These are phyloP conservation scores for Oenanthe javanica DNA, from an alignment of 140 eudicot genomes.

Conservation along the genomic window DNA sequence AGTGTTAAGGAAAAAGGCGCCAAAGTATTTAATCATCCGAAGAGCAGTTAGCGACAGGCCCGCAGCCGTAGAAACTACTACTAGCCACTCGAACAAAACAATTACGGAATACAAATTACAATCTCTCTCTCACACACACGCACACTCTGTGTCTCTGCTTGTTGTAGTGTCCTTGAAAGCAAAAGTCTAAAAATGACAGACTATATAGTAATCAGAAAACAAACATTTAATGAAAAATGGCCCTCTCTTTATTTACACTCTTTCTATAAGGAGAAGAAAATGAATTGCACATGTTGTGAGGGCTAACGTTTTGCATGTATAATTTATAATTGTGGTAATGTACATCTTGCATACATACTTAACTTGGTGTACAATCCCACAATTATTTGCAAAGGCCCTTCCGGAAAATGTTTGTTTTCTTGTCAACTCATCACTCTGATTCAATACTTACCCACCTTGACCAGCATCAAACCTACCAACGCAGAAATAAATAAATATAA, in stretches of 20 bases:
- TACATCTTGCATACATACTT: neutral
- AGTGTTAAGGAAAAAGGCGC: neutral
- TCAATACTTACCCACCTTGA: neutral
- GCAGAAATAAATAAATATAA: no score
- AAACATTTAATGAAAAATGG: neutral
- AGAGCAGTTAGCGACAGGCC: neutral
- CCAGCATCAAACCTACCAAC: neutral
- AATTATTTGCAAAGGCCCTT: neutral
- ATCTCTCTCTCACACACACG: neutral
- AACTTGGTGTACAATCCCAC: neutral
- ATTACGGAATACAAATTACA: neutral
- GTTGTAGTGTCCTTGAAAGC: neutral
- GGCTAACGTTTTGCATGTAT: neutral
- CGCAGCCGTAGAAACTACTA: neutral
- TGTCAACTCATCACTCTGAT: neutral
- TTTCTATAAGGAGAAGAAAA: neutral
- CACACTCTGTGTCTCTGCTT: neutral
- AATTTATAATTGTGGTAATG: neutral
- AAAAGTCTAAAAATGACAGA: constrained; percentile 1
- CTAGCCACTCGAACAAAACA: neutral
- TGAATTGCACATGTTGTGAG: neutral
- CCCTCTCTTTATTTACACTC: neutral
- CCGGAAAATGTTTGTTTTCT: neutral
- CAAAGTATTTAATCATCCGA: neutral
- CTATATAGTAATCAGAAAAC: constrained; percentile 1